Percentiles rank a stretch among this genome's conserved stretches.
These are phyloP conservation scores for Brassica nigra DNA, from an alignment of 345 rosid species.

Conservation along the genomic window DNA sequence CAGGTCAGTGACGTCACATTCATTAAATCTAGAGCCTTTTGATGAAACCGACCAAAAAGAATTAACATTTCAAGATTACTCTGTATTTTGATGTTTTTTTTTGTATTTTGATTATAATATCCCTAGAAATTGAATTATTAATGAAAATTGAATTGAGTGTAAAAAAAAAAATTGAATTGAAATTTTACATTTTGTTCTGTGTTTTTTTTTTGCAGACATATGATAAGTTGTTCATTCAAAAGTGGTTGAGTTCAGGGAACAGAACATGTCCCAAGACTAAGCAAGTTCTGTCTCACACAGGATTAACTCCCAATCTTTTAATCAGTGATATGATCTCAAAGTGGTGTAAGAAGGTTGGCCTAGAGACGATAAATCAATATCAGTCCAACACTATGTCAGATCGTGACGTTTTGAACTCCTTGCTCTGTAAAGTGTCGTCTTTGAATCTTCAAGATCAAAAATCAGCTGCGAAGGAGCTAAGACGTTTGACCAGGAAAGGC, in stretches of 20 bases:
- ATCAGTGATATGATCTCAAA: slow-evolving; percentile 76
- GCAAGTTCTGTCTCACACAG: slow-evolving; percentile 77
- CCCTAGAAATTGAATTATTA: neutral
- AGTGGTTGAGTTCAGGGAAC: slow-evolving; percentile 83
- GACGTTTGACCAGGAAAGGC: slow-evolving; percentile 63
- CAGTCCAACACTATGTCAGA: slow-evolving; percentile 53
- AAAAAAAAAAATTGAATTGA: neutral
- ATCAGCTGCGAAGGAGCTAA: slow-evolving; percentile 79
- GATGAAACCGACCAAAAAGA: neutral
- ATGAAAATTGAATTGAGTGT: neutral
- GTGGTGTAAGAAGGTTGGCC: slow-evolving; percentile 72
- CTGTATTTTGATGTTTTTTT: too few species aligned
- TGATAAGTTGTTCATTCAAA: slow-evolving; percentile 75
- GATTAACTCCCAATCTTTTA: slow-evolving; percentile 70
- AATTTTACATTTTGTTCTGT: neutral
- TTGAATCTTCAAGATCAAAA: slow-evolving; percentile 55
- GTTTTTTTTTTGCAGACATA: slow-evolving; percentile 65
- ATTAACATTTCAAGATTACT: neutral
- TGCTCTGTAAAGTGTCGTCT: slow-evolving; percentile 65
- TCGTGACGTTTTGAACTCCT: slow-evolving; percentile 56
- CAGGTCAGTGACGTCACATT: slow-evolving; percentile 55
- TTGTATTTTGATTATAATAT: too few species aligned
- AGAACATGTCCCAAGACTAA: slow-evolving; percentile 84
- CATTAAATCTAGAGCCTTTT: neutral
- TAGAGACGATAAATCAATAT: slow-evolving; percentile 49